phyloP scores from a whole-genome alignment of 148 eudicot species.

The Amaranthus hypochondriacus region DNA sequence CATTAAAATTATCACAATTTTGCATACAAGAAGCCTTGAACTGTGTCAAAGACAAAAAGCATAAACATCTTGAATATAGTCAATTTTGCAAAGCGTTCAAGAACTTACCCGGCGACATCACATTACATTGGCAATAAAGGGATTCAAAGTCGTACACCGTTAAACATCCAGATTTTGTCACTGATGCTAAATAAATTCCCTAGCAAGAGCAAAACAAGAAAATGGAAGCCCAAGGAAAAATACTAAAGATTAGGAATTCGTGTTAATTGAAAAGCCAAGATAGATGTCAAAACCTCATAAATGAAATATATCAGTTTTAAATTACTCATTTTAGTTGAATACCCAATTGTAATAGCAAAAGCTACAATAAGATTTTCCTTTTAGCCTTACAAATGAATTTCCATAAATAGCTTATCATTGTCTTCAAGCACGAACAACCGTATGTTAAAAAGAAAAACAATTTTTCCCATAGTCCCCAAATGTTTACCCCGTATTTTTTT shows the following conservation, averaged over 20 bases:
- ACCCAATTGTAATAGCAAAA: background rate
- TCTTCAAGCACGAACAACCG: too few relatives aligned
- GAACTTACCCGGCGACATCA: conserved; percentile 28
- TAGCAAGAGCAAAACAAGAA: conserved; percentile 16
- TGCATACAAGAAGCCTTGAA: too few relatives aligned
- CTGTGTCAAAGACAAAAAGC: background rate
- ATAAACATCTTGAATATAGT: conserved; percentile 1
- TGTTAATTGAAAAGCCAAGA: too few relatives aligned
- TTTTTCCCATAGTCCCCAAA: too few relatives aligned
- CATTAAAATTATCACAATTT: too few relatives aligned
- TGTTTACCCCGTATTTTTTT: too few relatives aligned
- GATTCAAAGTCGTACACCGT: conserved; percentile 76
- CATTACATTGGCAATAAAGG: conserved; percentile 55
- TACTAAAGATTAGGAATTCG: background rate
- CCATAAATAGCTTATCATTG: too few relatives aligned
- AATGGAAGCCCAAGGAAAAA: background rate
- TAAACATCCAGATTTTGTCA: conserved; percentile 81
- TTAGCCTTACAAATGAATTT: too few relatives aligned
- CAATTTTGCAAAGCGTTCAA: background rate
- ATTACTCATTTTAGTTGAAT: background rate
- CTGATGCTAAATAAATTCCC: conserved; percentile 91
- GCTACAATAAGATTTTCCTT: too few relatives aligned
- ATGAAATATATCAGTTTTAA: background rate
- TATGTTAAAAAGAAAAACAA: too few relatives aligned
- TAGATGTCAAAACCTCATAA: background rate